phyloP scores from a whole-genome alignment of 140 eudicot species.

The Anethum foeniculum region DNA sequence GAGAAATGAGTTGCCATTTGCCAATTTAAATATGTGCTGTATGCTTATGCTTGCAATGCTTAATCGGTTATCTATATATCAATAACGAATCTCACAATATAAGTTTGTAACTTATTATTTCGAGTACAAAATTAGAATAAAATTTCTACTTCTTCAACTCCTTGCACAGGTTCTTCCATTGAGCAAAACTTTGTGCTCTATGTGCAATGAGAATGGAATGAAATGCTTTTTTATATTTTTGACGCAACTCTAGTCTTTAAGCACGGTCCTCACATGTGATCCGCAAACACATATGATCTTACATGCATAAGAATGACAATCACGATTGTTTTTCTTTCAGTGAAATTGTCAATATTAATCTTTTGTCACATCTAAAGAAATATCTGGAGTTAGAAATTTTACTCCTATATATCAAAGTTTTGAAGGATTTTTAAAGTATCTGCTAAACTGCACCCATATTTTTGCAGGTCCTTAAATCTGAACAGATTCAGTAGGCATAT shows the following conservation, averaged over 20 bases:
- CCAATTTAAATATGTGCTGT: background rate
- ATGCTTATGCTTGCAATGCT: background rate
- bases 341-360: background rate
- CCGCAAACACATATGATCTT: background rate
- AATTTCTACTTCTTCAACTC: background rate
- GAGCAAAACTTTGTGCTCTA: background rate
- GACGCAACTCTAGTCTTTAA: background rate
- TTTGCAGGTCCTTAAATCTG: conserved; percentile 61
- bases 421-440: background rate
- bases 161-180: background rate
- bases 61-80: background rate
- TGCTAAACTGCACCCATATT: background rate
- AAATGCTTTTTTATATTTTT: too few species aligned
- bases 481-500: conserved; percentile 58
- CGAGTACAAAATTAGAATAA: background rate
- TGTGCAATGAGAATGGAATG: background rate
- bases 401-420: background rate
- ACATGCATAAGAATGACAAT: background rate
- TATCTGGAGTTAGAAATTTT: background rate
- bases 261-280: background rate
- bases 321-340: background rate
- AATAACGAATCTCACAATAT: background rate
- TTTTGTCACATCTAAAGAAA: background rate
- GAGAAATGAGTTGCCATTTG: background rate
- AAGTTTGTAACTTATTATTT: background rate